These are phyloP conservation scores for Herpomyces periplanetae DNA, from an alignment of 2,329 filamentous ascomycete species.

Conservation along the genomic window DNA sequence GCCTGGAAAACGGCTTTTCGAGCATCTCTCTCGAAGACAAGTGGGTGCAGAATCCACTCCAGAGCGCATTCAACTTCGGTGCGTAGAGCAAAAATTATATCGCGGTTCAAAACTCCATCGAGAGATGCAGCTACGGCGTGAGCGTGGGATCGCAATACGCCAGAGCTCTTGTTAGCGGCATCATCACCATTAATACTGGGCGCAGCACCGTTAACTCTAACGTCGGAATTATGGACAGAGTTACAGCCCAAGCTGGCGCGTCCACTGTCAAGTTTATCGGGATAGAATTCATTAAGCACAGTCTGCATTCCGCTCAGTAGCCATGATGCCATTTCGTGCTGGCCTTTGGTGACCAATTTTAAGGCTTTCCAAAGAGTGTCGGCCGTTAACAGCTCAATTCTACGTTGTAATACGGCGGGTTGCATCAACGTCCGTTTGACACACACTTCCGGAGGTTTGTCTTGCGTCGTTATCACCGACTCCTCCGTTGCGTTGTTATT, in stretches of 20 bases:
- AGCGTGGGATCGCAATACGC: constrained; percentile 5
- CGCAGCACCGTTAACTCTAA: constrained; percentile 7
- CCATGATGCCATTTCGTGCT: constrained; percentile 73
- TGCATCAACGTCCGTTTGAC: too few relatives aligned
- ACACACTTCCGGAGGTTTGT: too few relatives aligned
- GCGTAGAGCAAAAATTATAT: constrained; percentile 51
- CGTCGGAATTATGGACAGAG: constrained; percentile 8
- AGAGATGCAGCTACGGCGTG: constrained; percentile 15
- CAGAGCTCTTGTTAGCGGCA: constrained; percentile 4
- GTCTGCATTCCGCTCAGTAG: constrained; percentile 68
- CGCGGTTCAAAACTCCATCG: constrained; percentile 35
- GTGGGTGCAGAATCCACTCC: constrained; percentile 92
- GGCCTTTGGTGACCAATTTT: constrained; percentile 54
- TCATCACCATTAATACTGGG: constrained; percentile 4
- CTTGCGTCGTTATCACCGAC: too few relatives aligned
- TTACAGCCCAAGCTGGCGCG: constrained; percentile 11
- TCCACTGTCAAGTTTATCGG: constrained; percentile 73
- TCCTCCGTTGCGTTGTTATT: too few relatives aligned
- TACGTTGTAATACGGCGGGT: constrained; percentile 68
- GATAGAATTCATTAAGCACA: constrained; percentile 77
- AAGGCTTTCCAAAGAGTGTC: constrained; percentile 85
- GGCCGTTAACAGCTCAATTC: constrained; percentile 87
- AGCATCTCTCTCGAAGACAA: constrained; percentile 67
- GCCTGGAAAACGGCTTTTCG: constrained; percentile 83
- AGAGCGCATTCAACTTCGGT: constrained; percentile 56